These are phyloP conservation scores for Paramecium pentaurelia DNA, from an alignment of 73 alveolate genomes.

Conservation along the genomic window DNA sequence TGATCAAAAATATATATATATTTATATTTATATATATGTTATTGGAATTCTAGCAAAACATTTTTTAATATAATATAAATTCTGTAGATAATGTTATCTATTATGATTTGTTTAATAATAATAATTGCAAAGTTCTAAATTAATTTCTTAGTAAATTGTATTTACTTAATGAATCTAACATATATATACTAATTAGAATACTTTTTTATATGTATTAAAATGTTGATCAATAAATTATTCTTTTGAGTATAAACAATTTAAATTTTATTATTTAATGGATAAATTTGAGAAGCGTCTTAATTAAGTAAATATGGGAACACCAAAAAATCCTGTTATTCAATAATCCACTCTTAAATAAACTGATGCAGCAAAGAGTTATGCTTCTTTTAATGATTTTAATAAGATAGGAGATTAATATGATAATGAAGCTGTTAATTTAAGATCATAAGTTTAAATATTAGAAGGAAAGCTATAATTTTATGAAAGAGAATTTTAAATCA, in stretches of 20 bases:
- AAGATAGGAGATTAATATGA: background rate
- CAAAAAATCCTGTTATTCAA: background rate
- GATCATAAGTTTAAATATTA: background rate
- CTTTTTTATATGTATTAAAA: no score
- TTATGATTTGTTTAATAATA: no score
- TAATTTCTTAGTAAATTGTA: no score
- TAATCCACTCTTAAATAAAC: background rate
- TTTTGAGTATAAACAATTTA: background rate
- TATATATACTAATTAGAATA: no score
- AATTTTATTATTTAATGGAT: background rate
- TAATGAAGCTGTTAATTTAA: conserved; percentile 35
- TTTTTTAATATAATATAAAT: no score
- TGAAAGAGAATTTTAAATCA: conserved; percentile 31
- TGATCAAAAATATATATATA: no score
- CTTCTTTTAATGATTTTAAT: conserved; percentile 1
- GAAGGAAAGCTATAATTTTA: conserved; percentile 29
- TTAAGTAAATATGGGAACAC: conserved; percentile 1
- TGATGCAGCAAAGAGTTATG: background rate
- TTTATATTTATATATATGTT: no score
- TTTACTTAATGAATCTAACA: no score
- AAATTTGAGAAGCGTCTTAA: background rate
- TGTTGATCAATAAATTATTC: no score
- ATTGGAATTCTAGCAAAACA: no score
- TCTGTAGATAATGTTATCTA: no score
- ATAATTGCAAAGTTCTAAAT: no score